Conservation (phyloP, 2,329 filamentous ascomycete genomes). For the Zalaria sp. region DNA sequence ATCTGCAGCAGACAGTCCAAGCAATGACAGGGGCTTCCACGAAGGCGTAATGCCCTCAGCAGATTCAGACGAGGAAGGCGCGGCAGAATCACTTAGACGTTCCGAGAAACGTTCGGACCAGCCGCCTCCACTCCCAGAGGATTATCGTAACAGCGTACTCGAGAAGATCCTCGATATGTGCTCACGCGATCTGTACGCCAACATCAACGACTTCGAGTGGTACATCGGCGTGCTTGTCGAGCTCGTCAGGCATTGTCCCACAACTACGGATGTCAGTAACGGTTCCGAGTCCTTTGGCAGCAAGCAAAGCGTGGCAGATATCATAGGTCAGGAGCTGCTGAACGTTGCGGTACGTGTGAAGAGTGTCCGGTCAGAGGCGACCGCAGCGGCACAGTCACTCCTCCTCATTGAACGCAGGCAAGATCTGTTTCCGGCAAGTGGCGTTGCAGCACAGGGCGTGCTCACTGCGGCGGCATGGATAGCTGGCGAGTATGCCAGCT, state of each 20-base stretch:
- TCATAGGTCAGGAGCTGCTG: slow-evolving; percentile 71
- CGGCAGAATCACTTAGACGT: slow-evolving; percentile 39
- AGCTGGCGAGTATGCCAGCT: slow-evolving; percentile 72
- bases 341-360: slow-evolving; percentile 87
- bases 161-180: slow-evolving; percentile 77
- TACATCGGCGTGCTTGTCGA: slow-evolving; percentile 85
- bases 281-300: slow-evolving; percentile 2
- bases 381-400: slow-evolving; percentile 64
- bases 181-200: slow-evolving; percentile 72
- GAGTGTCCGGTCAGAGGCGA: slow-evolving; percentile 65
- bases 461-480: slow-evolving; percentile 72
- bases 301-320: slow-evolving; percentile 41
- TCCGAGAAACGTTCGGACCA: slow-evolving; percentile 33
- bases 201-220: slow-evolving; percentile 89
- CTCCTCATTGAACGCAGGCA: slow-evolving; percentile 50
- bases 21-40: slow-evolving; percentile 31
- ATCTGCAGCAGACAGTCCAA: slow-evolving; percentile 28
- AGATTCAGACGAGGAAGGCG: slow-evolving; percentile 45
- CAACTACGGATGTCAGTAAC: slow-evolving; percentile 20
- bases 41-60: slow-evolving; percentile 32
- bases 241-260: slow-evolving; percentile 54
- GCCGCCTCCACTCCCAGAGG: slow-evolving; percentile 58
- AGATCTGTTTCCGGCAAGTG: slow-evolving; percentile 38
- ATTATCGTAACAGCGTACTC: slow-evolving; percentile 76
- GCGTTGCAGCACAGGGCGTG: slow-evolving; percentile 43